phyloP scores from a whole-genome alignment of 768 basidiomycete species.

The Calocybe indica region DNA sequence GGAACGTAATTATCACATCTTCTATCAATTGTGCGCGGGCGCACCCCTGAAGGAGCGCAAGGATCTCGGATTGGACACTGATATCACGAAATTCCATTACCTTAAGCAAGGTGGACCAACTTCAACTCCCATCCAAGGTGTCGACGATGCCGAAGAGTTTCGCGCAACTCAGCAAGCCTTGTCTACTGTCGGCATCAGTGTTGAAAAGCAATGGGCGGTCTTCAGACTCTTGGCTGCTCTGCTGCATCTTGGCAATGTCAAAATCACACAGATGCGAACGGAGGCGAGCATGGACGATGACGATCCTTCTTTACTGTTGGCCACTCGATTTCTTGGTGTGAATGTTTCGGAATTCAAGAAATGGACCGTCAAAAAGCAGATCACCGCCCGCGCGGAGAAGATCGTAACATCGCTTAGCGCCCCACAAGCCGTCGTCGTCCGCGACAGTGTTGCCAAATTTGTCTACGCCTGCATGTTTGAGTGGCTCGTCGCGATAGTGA shows the following conservation, averaged over 20 bases:
- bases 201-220: conserved; percentile 98
- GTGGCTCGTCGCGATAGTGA: conserved; percentile 96
- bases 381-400: conserved; percentile 91
- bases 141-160: conserved; percentile 97
- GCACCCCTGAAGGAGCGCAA: conserved; percentile 94
- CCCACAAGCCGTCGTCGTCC: conserved; percentile 86
- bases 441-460: conserved; percentile 97
- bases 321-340: conserved; percentile 88
- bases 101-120: conserved; percentile 89
- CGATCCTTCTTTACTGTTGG: conserved; percentile 72
- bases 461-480: conserved; percentile 98
- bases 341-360: conserved; percentile 92
- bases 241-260: conserved; percentile 97
- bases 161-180: conserved; percentile 89
- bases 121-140: conserved; percentile 82
- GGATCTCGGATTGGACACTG: conserved; percentile 84
- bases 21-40: conserved; percentile 98
- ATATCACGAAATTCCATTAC: conserved; percentile 85
- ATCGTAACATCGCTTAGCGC: conserved; percentile 84
- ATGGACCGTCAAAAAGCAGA: conserved; percentile 98
- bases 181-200: conserved; percentile 94
- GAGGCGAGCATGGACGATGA: conserved; percentile 83
- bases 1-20: conserved; percentile 99
- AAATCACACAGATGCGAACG: conserved; percentile 71
- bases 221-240: conserved; percentile 91